Percentiles rank a stretch among this genome's conserved stretches.
These are phyloP conservation scores for Cicer bijugum DNA, from an alignment of 306 rosid genomes.

Conservation along the genomic window DNA sequence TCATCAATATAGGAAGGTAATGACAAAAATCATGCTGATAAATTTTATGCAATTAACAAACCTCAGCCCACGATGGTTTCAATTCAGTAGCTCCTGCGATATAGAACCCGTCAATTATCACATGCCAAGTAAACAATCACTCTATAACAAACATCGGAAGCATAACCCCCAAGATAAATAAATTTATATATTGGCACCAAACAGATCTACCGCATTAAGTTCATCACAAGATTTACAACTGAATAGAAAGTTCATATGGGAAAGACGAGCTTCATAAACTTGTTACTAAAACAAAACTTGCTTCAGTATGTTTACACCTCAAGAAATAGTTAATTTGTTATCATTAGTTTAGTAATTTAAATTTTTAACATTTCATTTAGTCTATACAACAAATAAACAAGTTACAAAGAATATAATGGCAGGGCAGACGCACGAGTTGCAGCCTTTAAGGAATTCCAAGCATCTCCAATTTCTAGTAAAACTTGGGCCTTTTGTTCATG, in stretches of 20 bases:
- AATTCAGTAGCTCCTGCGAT: slow-evolving; percentile 84
- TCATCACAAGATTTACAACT: background rate
- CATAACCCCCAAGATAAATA: slow-evolving; percentile 30
- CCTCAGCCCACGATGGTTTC: slow-evolving; percentile 97
- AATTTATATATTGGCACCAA: background rate
- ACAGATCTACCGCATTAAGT: slow-evolving; percentile 11
- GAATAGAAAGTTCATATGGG: background rate
- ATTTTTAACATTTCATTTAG: slow-evolving; percentile 19
- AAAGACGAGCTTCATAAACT: slow-evolving; percentile 20
- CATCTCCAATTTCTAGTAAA: slow-evolving; percentile 81
- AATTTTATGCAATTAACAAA: slow-evolving; percentile 38
- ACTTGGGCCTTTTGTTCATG: slow-evolving; percentile 93
- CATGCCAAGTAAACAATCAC: slow-evolving; percentile 15
- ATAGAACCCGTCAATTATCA: slow-evolving; percentile 35
- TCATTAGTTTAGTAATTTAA: slow-evolving; percentile 9
- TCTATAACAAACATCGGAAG: slow-evolving; percentile 14
- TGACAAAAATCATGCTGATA: background rate
- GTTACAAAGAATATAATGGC: slow-evolving; percentile 17
- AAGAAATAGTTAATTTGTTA: slow-evolving; percentile 19
- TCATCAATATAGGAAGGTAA: slow-evolving; percentile 3
- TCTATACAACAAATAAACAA: background rate
- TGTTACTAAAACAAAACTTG: background rate
- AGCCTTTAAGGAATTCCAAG: slow-evolving; percentile 90
- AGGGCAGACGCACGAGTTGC: slow-evolving; percentile 67
- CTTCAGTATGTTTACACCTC: background rate